phyloP scores from a whole-genome alignment of 2,329 filamentous ascomycete species.

The Apiospora pterosperma region DNA sequence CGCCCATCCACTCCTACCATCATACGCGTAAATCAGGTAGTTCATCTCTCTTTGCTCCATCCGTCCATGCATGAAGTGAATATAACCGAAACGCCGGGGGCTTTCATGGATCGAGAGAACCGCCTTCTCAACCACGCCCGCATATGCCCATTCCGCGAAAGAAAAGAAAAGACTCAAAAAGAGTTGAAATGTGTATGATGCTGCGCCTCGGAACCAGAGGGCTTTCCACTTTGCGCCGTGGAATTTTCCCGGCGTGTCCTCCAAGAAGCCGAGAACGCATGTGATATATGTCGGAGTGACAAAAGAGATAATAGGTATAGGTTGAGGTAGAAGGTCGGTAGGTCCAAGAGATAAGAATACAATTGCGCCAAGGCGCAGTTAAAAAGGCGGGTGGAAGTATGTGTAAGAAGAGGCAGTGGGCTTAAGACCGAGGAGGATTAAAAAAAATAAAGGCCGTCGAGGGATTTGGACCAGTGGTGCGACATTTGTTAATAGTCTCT shows the following conservation, averaged over 20 bases:
- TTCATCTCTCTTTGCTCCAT: slow-evolving; percentile 4
- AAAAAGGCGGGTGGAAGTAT: slow-evolving; percentile 1
- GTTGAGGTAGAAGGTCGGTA: not conserved
- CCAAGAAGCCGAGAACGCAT: not conserved
- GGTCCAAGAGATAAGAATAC: not conserved
- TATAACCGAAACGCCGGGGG: slow-evolving; percentile 1
- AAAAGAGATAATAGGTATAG: slow-evolving; percentile 3
- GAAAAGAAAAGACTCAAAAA: not conserved
- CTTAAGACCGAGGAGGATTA: not conserved
- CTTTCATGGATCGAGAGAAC: not conserved
- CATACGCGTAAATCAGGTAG: not conserved
- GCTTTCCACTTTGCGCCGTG: not conserved
- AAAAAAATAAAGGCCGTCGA: not conserved
- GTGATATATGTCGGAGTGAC: not conserved
- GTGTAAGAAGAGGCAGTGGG: not conserved
- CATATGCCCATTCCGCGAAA: not conserved
- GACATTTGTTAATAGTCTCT: slow-evolving; percentile 18
- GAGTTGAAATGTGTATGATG: slow-evolving; percentile 3
- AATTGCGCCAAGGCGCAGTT: not conserved
- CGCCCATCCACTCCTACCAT: not conserved
- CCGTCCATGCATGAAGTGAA: not conserved
- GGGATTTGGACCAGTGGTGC: not conserved
- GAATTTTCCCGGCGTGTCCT: not conserved
- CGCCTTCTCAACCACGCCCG: not conserved
- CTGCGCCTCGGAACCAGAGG: slow-evolving; percentile 3